Conservation (phyloP, 225 moss, liverwort and hornwort genomes). For the Lunularia cruciata region DNA sequence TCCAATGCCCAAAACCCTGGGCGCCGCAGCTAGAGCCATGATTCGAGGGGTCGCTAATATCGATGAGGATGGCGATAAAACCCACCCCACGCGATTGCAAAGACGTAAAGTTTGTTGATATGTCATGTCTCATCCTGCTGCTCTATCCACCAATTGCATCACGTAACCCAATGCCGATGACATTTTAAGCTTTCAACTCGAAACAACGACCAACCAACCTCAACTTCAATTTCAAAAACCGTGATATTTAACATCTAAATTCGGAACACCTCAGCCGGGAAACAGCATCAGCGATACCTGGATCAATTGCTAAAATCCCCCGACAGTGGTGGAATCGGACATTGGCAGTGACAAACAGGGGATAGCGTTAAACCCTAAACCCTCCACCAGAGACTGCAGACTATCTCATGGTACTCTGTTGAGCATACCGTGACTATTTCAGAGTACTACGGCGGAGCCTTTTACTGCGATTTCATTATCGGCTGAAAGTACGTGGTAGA, state of each 20-base stretch:
- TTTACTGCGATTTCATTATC: no score
- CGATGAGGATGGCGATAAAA: conserved; percentile 7
- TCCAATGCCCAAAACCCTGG: conserved; percentile 14
- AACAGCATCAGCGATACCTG: not conserved
- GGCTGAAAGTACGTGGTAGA: no score
- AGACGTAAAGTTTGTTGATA: conserved; percentile 24
- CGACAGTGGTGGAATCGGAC: not conserved
- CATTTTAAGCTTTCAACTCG: not conserved
- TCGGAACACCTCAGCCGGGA: no score
- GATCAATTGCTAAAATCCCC: not conserved
- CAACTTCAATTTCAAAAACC: not conserved
- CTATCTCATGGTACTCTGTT: no score
- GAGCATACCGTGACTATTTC: no score
- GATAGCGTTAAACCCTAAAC: not conserved
- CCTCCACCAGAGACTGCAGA: not conserved
- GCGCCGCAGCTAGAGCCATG: conserved; percentile 33
- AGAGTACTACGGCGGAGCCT: no score
- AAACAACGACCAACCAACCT: not conserved
- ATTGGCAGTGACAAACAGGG: not conserved
- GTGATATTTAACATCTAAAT: not conserved
- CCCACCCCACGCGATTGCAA: conserved; percentile 23
- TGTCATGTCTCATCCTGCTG: conserved; percentile 36
- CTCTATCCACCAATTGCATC: not conserved
- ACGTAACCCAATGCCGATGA: not conserved
- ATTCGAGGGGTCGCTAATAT: conserved; percentile 1